phyloP scores from a whole-genome alignment of 345 rosid species.

The Jatropha curcas region DNA sequence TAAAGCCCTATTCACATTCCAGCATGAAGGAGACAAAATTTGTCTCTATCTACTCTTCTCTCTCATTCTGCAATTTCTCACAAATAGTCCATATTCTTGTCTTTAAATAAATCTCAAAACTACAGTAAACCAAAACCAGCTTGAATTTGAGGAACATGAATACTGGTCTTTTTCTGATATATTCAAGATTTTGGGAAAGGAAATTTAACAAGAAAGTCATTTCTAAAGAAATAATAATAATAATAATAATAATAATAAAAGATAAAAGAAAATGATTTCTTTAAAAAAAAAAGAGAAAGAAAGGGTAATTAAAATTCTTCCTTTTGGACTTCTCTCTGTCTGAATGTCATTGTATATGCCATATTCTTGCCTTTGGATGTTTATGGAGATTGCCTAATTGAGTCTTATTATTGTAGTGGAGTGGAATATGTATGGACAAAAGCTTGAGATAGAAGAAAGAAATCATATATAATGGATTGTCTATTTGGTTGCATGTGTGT shows the following conservation, averaged over 20 bases:
- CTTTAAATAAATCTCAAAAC: no score
- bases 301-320: no score
- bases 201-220: constrained; percentile 11
- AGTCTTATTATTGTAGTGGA: constrained; percentile 9
- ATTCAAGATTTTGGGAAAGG: no score
- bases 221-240: not conserved
- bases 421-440: not conserved
- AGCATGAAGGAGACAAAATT: not conserved
- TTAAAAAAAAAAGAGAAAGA: not conserved
- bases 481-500: no score
- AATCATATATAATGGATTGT: no score
- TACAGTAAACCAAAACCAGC: no score
- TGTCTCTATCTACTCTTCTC: not conserved
- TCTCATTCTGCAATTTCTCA: not conserved
- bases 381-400: constrained; percentile 20
- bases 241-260: not conserved
- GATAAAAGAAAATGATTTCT: not conserved
- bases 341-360: no score
- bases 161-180: no score
- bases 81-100: not conserved
- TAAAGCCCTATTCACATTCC: not conserved
- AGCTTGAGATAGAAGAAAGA: constrained; percentile 1
- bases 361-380: no score
- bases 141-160: no score
- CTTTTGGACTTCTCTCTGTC: not conserved